Evolutionary conservation across 148 eudicot species (phyloP).

Genomic region (Polygonum aviculare): DNA sequence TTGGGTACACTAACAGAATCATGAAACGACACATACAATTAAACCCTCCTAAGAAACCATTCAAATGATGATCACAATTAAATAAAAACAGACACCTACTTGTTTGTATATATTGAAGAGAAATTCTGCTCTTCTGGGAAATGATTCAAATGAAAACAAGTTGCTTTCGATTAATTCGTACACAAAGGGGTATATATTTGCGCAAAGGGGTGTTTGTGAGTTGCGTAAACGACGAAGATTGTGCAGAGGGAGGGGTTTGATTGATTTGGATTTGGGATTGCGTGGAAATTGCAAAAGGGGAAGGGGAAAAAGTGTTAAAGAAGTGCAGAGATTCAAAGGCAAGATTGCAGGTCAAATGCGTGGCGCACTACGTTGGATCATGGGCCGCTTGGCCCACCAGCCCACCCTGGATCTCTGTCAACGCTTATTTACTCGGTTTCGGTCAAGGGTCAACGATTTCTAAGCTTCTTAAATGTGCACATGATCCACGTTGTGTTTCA

Average conservation of each 20-base stretch:
- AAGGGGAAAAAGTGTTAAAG: not conserved
- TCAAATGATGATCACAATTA: not conserved
- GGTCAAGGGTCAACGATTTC: not conserved
- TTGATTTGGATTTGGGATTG: not conserved
- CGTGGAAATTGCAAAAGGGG: not conserved
- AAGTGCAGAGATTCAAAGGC: not conserved
- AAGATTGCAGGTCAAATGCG: conserved; percentile 9
- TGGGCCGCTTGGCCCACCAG: not conserved
- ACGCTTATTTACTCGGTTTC: not conserved
- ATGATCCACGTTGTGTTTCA: not conserved
- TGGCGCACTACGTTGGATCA: not conserved
- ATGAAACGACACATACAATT: not conserved
- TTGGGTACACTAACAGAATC: conserved; percentile 5
- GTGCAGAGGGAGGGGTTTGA: not conserved
- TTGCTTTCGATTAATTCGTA: not conserved
- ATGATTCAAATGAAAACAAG: not conserved
- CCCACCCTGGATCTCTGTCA: not conserved
- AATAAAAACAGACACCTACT: not conserved
- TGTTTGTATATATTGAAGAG: not conserved
- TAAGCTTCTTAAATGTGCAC: not conserved
- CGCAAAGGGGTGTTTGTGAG: not conserved
- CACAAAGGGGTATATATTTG: not conserved
- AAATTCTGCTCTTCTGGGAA: not conserved
- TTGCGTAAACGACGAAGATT: not conserved
- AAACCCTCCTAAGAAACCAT: not conserved